Evolutionary conservation across 1,284 basidiomycete genomes (phyloP).

Genomic region (Ganoderma lucidum): DNA sequence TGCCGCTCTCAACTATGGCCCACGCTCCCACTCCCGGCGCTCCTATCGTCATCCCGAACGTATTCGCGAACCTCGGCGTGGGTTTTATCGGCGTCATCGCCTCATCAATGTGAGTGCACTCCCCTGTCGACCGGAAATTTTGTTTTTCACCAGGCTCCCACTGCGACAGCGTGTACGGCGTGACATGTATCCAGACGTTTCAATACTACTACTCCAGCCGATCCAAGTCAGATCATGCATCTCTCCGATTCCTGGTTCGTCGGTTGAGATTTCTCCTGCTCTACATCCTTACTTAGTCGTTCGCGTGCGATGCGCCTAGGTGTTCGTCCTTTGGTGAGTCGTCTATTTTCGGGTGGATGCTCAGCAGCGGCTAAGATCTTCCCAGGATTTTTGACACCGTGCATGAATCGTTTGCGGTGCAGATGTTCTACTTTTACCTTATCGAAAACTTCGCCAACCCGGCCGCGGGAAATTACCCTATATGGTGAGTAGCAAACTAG

Average conservation of each 20-base stretch:
- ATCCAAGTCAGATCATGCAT: not conserved
- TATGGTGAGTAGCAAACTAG: not conserved
- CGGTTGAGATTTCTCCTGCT: not conserved
- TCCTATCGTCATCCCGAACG: not conserved
- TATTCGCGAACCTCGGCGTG: not conserved
- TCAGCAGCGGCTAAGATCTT: not conserved
- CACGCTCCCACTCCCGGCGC: not conserved
- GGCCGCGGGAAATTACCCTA: not conserved
- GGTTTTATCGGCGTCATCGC: not conserved
- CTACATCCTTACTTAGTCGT: not conserved
- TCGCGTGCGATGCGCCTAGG: not conserved
- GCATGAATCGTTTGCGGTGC: not conserved
- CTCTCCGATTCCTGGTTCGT: not conserved
- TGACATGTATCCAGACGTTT: not conserved
- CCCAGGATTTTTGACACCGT: not conserved
- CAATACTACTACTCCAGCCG: slow-evolving; percentile 2
- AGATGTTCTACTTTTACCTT: slow-evolving; percentile 1
- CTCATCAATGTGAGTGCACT: not conserved
- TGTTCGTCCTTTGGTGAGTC: not conserved
- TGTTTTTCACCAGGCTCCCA: not conserved
- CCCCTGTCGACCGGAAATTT: not conserved
- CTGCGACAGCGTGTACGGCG: not conserved
- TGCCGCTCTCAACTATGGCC: not conserved
- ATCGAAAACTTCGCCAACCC: not conserved
- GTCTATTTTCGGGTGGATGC: not conserved